A percentile compares a stretch with the other conserved stretches of the same genome.
Conservation (phyloP, 1,284 basidiomycete species). For the Pisolithus thermaeus region DNA sequence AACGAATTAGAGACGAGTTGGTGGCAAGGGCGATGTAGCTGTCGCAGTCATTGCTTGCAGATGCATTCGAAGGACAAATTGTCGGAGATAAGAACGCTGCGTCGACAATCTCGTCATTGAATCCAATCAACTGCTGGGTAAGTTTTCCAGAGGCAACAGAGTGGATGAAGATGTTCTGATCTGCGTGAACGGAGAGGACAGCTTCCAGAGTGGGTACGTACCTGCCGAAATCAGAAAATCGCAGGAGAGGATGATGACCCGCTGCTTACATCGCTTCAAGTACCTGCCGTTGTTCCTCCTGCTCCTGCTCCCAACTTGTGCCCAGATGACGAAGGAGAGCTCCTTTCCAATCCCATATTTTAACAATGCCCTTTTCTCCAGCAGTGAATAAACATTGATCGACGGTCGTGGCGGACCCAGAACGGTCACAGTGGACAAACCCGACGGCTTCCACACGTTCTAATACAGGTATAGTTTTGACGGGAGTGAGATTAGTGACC, state of each 20-base stretch:
- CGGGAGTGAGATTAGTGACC: conserved; percentile 45
- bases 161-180: conserved; percentile 94
- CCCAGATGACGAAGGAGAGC: conserved; percentile 60
- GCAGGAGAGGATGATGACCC: conserved; percentile 8
- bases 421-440: conserved; percentile 50
- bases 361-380: conserved; percentile 80
- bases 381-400: conserved; percentile 75
- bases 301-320: conserved; percentile 44
- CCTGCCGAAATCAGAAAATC: conserved; percentile 35
- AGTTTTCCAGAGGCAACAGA: conserved; percentile 59
- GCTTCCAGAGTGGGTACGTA: conserved; percentile 60
- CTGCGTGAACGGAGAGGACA: conserved; percentile 89
- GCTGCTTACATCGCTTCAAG: conserved; percentile 60
- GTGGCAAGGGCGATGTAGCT: conserved; percentile 89
- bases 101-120: conserved; percentile 98
- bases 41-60: conserved; percentile 34
- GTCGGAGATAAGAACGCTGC: conserved; percentile 64
- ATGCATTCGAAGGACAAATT: conserved; percentile 5
- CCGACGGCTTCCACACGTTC: conserved; percentile 88
- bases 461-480: conserved; percentile 82
- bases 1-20: conserved; percentile 87
- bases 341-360: conserved; percentile 79
- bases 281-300: conserved; percentile 77
- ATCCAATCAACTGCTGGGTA: conserved; percentile 89
- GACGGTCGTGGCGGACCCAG: conserved; percentile 38